These are phyloP conservation scores for Corniculantispora saksenae DNA, from an alignment of 2,329 filamentous ascomycete species.

Conservation along the genomic window DNA sequence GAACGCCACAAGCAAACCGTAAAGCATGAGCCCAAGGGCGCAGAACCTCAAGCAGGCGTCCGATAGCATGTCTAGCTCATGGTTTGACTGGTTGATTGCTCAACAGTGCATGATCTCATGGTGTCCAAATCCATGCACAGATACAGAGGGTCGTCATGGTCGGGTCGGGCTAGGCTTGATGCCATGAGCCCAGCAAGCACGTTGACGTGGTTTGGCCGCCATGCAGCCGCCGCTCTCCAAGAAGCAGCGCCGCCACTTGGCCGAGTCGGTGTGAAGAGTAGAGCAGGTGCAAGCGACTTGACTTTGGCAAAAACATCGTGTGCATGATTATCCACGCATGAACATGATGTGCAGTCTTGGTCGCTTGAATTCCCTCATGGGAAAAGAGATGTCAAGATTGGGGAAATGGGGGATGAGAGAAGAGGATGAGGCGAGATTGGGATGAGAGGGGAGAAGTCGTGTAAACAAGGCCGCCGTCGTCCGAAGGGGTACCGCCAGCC, in stretches of 20 bases:
- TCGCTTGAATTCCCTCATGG: background rate
- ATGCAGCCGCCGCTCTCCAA: slow-evolving; percentile 1
- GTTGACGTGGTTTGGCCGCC: slow-evolving; percentile 14
- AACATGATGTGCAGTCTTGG: background rate
- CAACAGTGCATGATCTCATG: background rate
- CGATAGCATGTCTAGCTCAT: background rate
- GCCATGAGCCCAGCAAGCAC: background rate
- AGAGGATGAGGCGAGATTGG: background rate
- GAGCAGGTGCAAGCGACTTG: background rate
- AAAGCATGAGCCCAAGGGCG: slow-evolving; percentile 34
- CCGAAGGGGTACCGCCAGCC: background rate
- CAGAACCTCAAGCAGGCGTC: slow-evolving; percentile 2
- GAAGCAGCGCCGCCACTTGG: background rate
- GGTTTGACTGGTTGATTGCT: background rate
- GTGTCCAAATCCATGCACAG: background rate
- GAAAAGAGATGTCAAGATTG: background rate
- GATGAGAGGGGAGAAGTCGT: background rate
- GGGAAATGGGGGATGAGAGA: background rate
- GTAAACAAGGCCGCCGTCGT: background rate
- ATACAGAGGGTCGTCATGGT: background rate
- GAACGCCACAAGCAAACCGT: slow-evolving; percentile 43
- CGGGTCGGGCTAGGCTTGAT: background rate
- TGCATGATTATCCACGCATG: background rate
- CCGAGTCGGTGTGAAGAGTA: background rate
- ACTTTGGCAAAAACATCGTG: background rate